Percentiles rank a stretch among this genome's conserved stretches.
These are phyloP conservation scores for Nitzschia inconspicua DNA, from an alignment of 108 stramenopile genomes.

Conservation along the genomic window DNA sequence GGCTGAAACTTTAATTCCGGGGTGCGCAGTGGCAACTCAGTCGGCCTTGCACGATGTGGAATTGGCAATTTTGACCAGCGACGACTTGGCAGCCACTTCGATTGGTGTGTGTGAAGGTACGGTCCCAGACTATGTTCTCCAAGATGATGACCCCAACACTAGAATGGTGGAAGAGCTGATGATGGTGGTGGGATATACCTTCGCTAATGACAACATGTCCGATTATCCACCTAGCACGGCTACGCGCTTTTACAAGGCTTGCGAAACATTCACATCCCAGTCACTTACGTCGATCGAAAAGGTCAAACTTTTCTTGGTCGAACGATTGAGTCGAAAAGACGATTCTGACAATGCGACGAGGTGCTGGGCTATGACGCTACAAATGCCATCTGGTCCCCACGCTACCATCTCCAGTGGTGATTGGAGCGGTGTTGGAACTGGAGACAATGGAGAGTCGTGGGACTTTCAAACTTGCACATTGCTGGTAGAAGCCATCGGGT, in stretches of 20 bases:
- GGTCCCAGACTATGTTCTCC: slow-evolving; percentile 42
- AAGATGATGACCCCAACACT: background rate
- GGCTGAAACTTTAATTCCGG: slow-evolving; percentile 50
- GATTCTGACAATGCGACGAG: background rate
- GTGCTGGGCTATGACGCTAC: slow-evolving; percentile 61
- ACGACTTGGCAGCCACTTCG: background rate
- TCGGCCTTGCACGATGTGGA: background rate
- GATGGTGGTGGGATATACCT: slow-evolving; percentile 82
- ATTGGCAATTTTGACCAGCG: background rate
- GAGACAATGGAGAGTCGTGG: slow-evolving; percentile 70
- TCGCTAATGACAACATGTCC: slow-evolving; percentile 85
- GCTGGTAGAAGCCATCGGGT: slow-evolving; percentile 64
- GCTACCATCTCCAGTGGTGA: slow-evolving; percentile 71
- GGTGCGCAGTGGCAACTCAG: slow-evolving; percentile 39
- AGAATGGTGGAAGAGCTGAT: slow-evolving; percentile 60
- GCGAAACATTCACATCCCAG: slow-evolving; percentile 43
- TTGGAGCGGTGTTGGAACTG: slow-evolving; percentile 85
- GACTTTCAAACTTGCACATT: slow-evolving; percentile 50
- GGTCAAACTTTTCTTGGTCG: slow-evolving; percentile 14
- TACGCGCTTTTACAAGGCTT: slow-evolving; percentile 49
- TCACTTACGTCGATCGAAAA: slow-evolving; percentile 8
- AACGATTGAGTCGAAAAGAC: background rate
- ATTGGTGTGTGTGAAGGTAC: slow-evolving; percentile 39
- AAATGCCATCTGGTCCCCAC: slow-evolving; percentile 63
- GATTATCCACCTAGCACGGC: slow-evolving; percentile 74